Evolutionary conservation across 352 stramenopile genomes (phyloP), one percentile per base, ranked within the genome.

Genomic region (Pythium rishiriense): DNA sequence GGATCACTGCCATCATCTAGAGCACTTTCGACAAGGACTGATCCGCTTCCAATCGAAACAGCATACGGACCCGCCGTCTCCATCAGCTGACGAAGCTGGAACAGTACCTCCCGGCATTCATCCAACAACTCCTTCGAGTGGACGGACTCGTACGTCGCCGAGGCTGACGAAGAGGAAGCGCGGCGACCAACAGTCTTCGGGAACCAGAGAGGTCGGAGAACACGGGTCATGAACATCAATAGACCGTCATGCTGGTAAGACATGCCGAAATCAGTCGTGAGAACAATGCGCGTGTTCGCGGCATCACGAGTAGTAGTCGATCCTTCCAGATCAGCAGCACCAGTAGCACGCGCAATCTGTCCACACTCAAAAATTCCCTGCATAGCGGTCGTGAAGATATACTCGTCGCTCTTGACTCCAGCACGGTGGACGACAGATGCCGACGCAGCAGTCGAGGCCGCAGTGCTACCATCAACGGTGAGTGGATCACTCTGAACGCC

Each of bases 191-290:
- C 68, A 0, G 77, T 75, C 65, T 89, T 89, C 4, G 70, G 59
- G 28, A 74, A 79, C 87, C 87, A 96, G 4, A 96, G 58, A 2
- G 87, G 87, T 6, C 87, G 80, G 25, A 96, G 68, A n/a, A 94
- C 63, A n/a, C 87, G 85, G 15, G 69, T 81, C n/a, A 90, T 58
- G 51, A 96, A 96, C 43, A 88, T 79, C 4, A 91, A 74, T 25
- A 96, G 73, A 47, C 83, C 87, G 50, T 96, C 85, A 64, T 96
- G 87, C 55, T 96, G 85, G 59, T 89, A 93, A 21, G 87, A 94
- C 82, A 96, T 92, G 57, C 77, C 80, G 62, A 93, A 91, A 52
- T 96, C 87, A 1, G 87, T 92, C 3, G 82, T 94, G 53, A 96
- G 70, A 42, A 96, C 83, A 61, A 96, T 92, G 11, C 87, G 79